Evolutionary conservation across 1,284 basidiomycete genomes (phyloP).

Genomic region (Albatrellus sp.): DNA sequence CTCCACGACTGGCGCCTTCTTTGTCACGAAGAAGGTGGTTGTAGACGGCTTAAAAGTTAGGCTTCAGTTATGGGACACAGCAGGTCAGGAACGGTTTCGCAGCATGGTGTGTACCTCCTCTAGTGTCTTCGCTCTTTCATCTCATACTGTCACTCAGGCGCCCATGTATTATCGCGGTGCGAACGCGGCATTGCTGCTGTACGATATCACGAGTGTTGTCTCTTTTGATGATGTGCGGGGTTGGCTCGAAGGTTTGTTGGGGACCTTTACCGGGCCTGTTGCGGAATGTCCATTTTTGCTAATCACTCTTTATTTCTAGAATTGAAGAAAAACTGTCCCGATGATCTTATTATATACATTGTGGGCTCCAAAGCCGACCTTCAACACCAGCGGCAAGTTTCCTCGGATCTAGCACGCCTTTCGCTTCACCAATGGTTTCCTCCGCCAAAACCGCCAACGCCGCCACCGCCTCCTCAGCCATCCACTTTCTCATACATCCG

Average conservation of each 20-base stretch:
- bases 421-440: slow-evolving; percentile 79
- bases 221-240: slow-evolving; percentile 87
- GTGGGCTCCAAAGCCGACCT: slow-evolving; percentile 87
- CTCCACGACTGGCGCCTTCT: slow-evolving; percentile 90
- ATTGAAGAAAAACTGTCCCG: slow-evolving; percentile 77
- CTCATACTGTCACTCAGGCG: slow-evolving; percentile 37
- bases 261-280: background rate
- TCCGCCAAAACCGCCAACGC: slow-evolving; percentile 54
- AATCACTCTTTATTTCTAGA: slow-evolving; percentile 32
- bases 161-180: slow-evolving; percentile 99
- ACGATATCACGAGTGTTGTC: slow-evolving; percentile 89
- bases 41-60: slow-evolving; percentile 84
- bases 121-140: slow-evolving; percentile 9
- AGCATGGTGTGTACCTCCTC: slow-evolving; percentile 58
- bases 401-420: slow-evolving; percentile 67
- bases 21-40: slow-evolving; percentile 89
- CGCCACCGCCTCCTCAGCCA: slow-evolving; percentile 40
- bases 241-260: slow-evolving; percentile 73
- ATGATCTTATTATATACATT: slow-evolving; percentile 82
- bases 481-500: slow-evolving; percentile 74
- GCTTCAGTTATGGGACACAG: slow-evolving; percentile 87
- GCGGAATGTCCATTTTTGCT: background rate
- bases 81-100: slow-evolving; percentile 94
- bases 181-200: slow-evolving; percentile 91
- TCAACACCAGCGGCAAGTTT: slow-evolving; percentile 55